phyloP scores from a whole-genome alignment of 352 stramenopile species.

The Aphanomyces cochlioides region DNA sequence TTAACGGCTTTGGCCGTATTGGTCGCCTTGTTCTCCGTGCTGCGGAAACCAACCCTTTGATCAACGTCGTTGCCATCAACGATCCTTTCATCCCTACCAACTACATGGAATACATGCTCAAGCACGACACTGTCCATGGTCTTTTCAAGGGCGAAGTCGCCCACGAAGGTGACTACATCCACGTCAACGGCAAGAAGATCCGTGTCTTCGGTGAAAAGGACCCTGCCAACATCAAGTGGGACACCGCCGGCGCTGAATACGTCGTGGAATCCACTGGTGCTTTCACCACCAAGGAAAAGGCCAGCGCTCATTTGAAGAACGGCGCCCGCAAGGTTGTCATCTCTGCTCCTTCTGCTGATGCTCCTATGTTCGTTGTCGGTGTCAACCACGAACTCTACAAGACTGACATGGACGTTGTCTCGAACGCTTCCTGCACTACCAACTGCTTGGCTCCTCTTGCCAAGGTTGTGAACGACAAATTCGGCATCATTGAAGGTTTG shows the following conservation, averaged over 20 bases:
- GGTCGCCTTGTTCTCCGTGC: constrained; percentile 95
- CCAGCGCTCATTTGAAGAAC: constrained; percentile 89
- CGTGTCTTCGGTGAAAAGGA: constrained; percentile 93
- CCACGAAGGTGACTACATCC: constrained; percentile 83
- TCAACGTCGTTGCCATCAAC: constrained; percentile 93
- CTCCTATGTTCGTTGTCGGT: constrained; percentile 98
- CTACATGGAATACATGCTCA: constrained; percentile 96
- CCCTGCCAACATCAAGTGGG: constrained; percentile 92
- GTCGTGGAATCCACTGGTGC: constrained; percentile 89
- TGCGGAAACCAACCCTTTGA: constrained; percentile 78
- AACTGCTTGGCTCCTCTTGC: constrained; percentile 98
- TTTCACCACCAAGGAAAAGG: constrained; percentile 87
- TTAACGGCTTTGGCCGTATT: constrained; percentile 99
- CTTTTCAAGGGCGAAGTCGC: constrained; percentile 82
- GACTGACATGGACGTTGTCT: constrained; percentile 94
- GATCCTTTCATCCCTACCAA: constrained; percentile 94
- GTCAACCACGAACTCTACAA: constrained; percentile 97
- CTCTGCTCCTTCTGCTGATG: constrained; percentile 97
- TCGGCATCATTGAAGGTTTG: constrained; percentile 96
- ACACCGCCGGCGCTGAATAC: constrained; percentile 87
- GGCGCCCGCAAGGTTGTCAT: constrained; percentile 97
- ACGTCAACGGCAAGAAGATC: constrained; percentile 92
- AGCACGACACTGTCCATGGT: constrained; percentile 92
- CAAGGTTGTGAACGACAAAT: constrained; percentile 99
- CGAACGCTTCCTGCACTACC: constrained; percentile 98